Evolutionary conservation across 805 yeast genomes (phyloP).

Genomic region (Pichia membranifaciens): DNA sequence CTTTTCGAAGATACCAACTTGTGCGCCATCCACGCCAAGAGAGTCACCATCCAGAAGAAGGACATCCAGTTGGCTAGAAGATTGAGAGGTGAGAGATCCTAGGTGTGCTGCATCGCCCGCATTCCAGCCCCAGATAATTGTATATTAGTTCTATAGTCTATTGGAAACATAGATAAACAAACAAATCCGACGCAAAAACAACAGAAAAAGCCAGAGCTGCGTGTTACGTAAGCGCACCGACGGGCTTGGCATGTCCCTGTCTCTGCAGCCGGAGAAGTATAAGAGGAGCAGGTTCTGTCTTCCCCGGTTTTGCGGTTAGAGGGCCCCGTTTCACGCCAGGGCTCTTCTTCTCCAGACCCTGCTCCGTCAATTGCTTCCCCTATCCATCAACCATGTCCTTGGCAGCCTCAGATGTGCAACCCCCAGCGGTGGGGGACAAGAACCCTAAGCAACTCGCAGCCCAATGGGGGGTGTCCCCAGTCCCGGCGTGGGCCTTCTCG

Average conservation of each 20-base stretch:
- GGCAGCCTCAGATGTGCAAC: not conserved
- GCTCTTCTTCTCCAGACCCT: too few species aligned
- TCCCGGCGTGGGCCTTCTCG: constrained; percentile 40
- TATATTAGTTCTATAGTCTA: constrained; percentile 19
- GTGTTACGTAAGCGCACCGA: too few species aligned
- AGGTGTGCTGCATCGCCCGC: constrained; percentile 22
- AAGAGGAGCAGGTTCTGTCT: too few species aligned
- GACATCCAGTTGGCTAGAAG: constrained; percentile 98
- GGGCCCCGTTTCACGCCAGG: too few species aligned
- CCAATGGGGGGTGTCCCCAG: constrained; percentile 33
- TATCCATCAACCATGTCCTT: too few species aligned
- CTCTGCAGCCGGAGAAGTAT: too few species aligned
- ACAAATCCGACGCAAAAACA: too few species aligned
- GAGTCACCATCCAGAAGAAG: constrained; percentile 98
- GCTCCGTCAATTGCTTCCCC: too few species aligned
- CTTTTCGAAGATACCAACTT: constrained; percentile 96
- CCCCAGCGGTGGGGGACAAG: not conserved
- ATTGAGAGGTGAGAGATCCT: constrained; percentile 94
- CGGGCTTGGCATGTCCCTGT: too few species aligned
- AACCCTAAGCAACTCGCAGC: not conserved
- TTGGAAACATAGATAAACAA: too few species aligned
- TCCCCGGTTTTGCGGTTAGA: too few species aligned
- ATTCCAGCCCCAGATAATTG: constrained; percentile 10
- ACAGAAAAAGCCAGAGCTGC: too few species aligned
- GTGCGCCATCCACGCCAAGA: constrained; percentile 98